Evolutionary conservation across 208 protist genomes (phyloP).

Genomic region (Naegleria fowleri): DNA sequence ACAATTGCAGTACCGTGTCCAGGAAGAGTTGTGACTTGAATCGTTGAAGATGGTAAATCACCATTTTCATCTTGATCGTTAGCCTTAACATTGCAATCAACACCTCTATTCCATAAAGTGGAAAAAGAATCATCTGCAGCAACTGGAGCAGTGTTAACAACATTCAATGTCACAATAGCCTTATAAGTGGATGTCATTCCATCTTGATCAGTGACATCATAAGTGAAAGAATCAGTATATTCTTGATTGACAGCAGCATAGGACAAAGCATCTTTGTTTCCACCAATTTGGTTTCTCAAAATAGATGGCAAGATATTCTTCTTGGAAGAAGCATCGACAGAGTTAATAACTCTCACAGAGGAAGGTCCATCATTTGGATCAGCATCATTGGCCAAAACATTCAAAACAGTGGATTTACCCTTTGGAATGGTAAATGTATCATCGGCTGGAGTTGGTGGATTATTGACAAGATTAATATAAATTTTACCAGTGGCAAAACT

Average conservation of each 20-base stretch:
- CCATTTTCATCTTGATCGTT: constrained; percentile 1
- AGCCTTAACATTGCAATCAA: not conserved
- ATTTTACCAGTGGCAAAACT: not conserved
- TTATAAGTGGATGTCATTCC: not conserved
- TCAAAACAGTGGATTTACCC: not conserved
- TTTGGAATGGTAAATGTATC: not conserved
- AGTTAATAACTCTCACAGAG: not conserved
- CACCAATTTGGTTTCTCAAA: not conserved
- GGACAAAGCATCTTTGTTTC: too few species aligned
- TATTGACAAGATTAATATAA: not conserved
- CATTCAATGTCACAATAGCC: not conserved
- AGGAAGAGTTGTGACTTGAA: not conserved
- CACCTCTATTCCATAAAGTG: too few species aligned
- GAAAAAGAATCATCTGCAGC: not conserved
- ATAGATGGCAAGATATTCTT: not conserved
- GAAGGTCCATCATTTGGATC: not conserved
- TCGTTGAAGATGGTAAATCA: not conserved
- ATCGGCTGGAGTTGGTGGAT: not conserved
- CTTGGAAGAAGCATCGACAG: not conserved
- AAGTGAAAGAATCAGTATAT: not conserved
- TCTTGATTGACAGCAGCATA: not conserved
- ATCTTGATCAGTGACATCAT: not conserved
- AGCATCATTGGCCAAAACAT: not conserved
- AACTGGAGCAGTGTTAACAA: not conserved
- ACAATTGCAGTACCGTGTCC: not conserved